Evolutionary conservation across 345 rosid species (phyloP), one percentile per base, ranked within the genome.

Genomic region (rapeseed (Brassica napus)): DNA sequence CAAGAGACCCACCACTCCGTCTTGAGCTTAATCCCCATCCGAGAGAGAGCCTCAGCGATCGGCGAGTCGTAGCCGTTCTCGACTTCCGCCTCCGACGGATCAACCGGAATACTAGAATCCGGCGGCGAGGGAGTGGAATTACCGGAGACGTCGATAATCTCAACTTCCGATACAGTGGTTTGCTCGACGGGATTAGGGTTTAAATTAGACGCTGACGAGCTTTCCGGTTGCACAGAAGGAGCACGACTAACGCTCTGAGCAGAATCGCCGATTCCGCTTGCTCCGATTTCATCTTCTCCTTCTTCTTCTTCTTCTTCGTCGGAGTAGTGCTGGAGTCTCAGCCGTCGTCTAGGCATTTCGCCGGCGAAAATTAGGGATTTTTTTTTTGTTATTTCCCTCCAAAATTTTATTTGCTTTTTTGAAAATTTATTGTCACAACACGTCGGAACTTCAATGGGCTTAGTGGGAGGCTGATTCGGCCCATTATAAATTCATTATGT

Each of bases 1-100:
- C 94, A 88, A 76, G 87, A 84, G 14, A 83, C 79, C 59, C 92
- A 78, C 99, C 98, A 95, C 16, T 83, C 90, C 62, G 85, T 82
- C 83, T 82, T 91, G 67, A 91, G 65, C 72, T 85, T 85, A 75
- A 95, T 69, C 5, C 98, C 99, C 84, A 83, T 79, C 54, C 85
- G 86, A 63, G 76, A 39, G 1, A 95, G 86, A 52, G 69, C 62
- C 65, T 81, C 89, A 47, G 80, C 70, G 60, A 88, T 74, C 49
- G 92, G 92, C 76, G 83, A 85, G 26, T 76, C 86, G 69, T 79
- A 55, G 79, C 2, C 52, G 54, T 66, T 58, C 34, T 55, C 69
- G 4, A 76, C 5, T 59, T 64, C 73, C 3, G 75, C 12, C 6
- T 52, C 66, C 66, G 71, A 47, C 18, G 63, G 65, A 66, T 28